Conservation (phyloP, 768 basidiomycete genomes). For the Suillus subalutaceus region DNA sequence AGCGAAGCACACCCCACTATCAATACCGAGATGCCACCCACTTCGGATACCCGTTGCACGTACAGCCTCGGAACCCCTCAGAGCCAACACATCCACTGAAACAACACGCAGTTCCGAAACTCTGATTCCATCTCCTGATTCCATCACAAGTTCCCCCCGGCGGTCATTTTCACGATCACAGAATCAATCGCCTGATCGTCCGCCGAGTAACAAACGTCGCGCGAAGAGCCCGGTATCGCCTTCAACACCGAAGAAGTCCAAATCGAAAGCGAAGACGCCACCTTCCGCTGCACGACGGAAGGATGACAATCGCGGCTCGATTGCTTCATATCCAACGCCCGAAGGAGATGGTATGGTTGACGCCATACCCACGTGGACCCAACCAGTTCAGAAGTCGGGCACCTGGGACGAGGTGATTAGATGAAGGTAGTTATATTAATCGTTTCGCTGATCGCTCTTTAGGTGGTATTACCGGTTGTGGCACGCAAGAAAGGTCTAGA, state of each 20-base stretch:
- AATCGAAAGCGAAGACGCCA: constrained; percentile 37
- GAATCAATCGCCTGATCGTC: constrained; percentile 33
- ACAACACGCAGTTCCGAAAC: constrained; percentile 45
- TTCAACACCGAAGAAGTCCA: constrained; percentile 44
- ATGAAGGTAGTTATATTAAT: constrained; percentile 34
- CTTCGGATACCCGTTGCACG: constrained; percentile 43
- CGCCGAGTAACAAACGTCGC: constrained; percentile 38
- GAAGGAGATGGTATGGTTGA: constrained; percentile 60
- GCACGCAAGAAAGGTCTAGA: constrained; percentile 82
- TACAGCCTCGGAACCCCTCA: constrained; percentile 47
- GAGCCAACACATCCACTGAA: constrained; percentile 45
- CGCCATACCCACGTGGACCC: constrained; percentile 84
- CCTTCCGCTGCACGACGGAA: constrained; percentile 37
- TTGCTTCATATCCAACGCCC: constrained; percentile 71
- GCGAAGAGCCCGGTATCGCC: constrained; percentile 51
- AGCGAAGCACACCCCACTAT: constrained; percentile 45
- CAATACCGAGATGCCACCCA: constrained; percentile 42
- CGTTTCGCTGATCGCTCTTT: constrained; percentile 12
- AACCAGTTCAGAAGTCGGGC: constrained; percentile 64
- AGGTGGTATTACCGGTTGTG: constrained; percentile 86
- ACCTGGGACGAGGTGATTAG: constrained; percentile 78
- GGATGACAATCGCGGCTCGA: constrained; percentile 54
- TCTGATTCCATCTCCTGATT: constrained; percentile 37
- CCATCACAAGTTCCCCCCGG: constrained; percentile 29
- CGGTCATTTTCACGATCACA: constrained; percentile 28